Base-by-base conservation (phyloP, 305 asterid species). In the Nicotiana rustica region DNA sequence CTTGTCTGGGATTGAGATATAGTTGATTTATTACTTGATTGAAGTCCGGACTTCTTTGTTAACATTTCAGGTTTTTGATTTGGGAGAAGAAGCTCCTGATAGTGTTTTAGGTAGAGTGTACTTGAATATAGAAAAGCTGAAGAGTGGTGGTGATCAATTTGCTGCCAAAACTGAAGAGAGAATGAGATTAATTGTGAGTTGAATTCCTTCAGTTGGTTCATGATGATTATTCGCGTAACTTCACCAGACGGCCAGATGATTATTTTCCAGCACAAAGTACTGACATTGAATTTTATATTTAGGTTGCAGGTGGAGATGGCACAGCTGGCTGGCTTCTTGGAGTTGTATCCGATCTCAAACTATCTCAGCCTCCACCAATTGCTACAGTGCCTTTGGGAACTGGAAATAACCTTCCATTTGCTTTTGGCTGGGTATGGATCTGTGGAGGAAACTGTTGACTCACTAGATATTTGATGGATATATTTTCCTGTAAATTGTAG, bases 231-330 rank as follows among this genome's bases (percentile, higher is more conserved):
- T 73, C 62, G 14, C 29, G 17, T 29, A 52, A 76, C n/a, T 76
- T 55, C n/a, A 55, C 25, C 1, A 5, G 41, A 52, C 66, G 66
- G 49, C 44, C 29, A 55, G 66, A 55, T 55, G 65, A 76, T 31
- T 76, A 4, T 76, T 78, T 55, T 35, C 76, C 55, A 55, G 68
- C 67, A 18, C 59, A 14, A 67, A 13, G 4, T 81, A 19, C 83
- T 70, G 47, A 29, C 41, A 19, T 33, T 52, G 25, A 77, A 21
- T 4, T 19, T 35, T 71, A n/a, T 75, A 47, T 19, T 41, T 87
- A 96, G 98, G 99, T 96, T 85, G 99, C 99, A 67, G 98, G 99
- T 83, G 99, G 98, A 81, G 98, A 94, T 89, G 99, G 99, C 69
- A 96, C 98, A 18, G 99, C 95, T 80, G 98, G 95, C 84, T 96